Conservation (phyloP, 768 basidiomycete species). For the Nidularia sp. region DNA sequence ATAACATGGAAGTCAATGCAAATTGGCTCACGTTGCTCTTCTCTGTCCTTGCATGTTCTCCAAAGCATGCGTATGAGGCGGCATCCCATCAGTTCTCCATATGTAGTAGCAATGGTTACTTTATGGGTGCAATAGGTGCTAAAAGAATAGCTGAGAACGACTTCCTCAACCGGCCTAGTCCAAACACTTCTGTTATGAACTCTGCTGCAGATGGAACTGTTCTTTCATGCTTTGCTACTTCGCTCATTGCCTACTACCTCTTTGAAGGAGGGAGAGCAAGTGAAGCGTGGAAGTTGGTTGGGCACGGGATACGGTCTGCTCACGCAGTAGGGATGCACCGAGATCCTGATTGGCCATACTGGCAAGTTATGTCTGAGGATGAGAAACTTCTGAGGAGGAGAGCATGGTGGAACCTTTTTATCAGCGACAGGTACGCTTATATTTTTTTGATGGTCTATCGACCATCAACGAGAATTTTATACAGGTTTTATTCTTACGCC, state of each 20-base stretch:
- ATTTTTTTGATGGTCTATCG: too few species aligned
- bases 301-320: constrained; percentile 32
- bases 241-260: constrained; percentile 40
- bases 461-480: too few species aligned
- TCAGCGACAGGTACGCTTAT: constrained; percentile 35
- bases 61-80: constrained; percentile 17
- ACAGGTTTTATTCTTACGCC: constrained; percentile 38
- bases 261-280: constrained; percentile 43
- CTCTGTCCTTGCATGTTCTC: constrained; percentile 40
- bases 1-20: constrained; percentile 36
- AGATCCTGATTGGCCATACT: constrained; percentile 35
- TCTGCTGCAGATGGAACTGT: constrained; percentile 45
- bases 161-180: constrained; percentile 29
- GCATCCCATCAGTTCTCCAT: constrained; percentile 5
- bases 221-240: constrained; percentile 40
- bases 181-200: constrained; percentile 24
- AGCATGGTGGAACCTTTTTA: constrained; percentile 40
- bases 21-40: constrained; percentile 49
- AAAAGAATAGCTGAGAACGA: constrained; percentile 43
- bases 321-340: constrained; percentile 39
- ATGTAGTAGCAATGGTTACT: constrained; percentile 22
- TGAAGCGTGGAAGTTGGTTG: constrained; percentile 46
- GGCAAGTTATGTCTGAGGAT: constrained; percentile 40
- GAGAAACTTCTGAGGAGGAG: constrained; percentile 34
- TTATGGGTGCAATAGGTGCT: constrained; percentile 39